Evolutionary conservation across 2,329 filamentous ascomycete species (phyloP).

Genomic region (Venturia aucupariae): DNA sequence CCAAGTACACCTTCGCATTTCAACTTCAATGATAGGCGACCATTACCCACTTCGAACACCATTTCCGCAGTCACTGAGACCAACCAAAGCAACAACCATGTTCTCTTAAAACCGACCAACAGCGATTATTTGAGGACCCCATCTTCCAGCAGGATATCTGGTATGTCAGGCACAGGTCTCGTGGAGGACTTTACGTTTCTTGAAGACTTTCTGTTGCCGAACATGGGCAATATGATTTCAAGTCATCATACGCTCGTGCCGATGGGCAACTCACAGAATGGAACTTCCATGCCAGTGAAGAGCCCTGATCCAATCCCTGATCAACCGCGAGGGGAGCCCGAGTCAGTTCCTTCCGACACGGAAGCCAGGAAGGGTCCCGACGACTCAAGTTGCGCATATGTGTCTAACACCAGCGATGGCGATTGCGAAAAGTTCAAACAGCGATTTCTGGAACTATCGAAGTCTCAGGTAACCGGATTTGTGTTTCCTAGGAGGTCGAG

Average conservation of each 20-base stretch:
- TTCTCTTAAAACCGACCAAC: neutral
- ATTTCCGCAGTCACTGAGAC: neutral
- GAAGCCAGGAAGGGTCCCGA: neutral
- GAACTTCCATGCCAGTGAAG: neutral
- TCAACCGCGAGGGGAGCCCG: neutral
- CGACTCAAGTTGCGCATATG: neutral
- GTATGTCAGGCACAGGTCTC: neutral
- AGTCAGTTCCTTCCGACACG: neutral
- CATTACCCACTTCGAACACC: neutral
- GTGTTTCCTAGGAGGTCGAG: neutral
- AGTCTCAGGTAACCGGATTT: neutral
- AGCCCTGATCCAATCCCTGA: neutral
- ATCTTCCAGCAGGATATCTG: neutral
- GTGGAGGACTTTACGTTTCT: neutral
- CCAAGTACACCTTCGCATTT: neutral
- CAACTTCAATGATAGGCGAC: neutral
- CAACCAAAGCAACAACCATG: neutral
- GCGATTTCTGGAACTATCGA: neutral
- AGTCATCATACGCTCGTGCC: neutral
- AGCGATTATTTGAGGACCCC: neutral
- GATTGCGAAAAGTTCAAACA: neutral
- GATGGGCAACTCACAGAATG: neutral
- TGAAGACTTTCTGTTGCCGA: slow-evolving; percentile 1
- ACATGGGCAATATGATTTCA: neutral
- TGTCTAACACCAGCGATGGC: neutral